Evolutionary conservation across 768 basidiomycete species (phyloP), one percentile per base, ranked within the genome.

Genomic region (Cyclocybe cylindracea): DNA sequence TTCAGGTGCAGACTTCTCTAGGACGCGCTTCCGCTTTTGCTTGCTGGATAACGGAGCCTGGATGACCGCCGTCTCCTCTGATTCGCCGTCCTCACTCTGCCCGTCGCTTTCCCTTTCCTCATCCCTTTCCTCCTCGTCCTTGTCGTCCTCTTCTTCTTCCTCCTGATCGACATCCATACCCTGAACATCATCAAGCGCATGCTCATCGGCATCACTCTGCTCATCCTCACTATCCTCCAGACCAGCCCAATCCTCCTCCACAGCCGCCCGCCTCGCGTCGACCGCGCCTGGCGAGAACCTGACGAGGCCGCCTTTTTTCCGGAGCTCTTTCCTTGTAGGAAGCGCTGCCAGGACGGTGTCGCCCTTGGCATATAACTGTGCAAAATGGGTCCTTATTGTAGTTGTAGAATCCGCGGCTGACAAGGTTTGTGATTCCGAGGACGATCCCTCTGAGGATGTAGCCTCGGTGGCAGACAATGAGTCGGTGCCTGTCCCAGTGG

Each of bases 241-340:
- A 36, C 70, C 74, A 43, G 69, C 67, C 75, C 78, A 82, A 64
- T 57, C 69, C 69, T 66, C 73, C 57, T 70, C 72, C 57, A 67
- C 56, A 66, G 50, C 66, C 46, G 59, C 70, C 61, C 64, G 74
- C 72, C 68, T 75, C 59, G 57, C 63, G 66, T 71, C 78, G 55
- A 65, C 49, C 37, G 59, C 61, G 18, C 71, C 70, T 9, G 69
- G 33, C 18, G 64, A 58, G 40, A 82, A 66, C 63, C 74, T 84
- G 44, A 95, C 82, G 55, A 90, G 60, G 9, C 85, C 87, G 0
- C 70, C 76, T 3, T 66, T 63, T 57, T 80, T 84, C 55, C 89
- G 78, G 64, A 89, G 74, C 62, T 91, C 89, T 66, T 86, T 90
- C 56, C 86, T 75, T 14, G 80, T 75, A 40, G 63, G 65, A 46